phyloP scores from a whole-genome alignment of 805 yeast genomes.

The Barnettozyma siamensis region DNA sequence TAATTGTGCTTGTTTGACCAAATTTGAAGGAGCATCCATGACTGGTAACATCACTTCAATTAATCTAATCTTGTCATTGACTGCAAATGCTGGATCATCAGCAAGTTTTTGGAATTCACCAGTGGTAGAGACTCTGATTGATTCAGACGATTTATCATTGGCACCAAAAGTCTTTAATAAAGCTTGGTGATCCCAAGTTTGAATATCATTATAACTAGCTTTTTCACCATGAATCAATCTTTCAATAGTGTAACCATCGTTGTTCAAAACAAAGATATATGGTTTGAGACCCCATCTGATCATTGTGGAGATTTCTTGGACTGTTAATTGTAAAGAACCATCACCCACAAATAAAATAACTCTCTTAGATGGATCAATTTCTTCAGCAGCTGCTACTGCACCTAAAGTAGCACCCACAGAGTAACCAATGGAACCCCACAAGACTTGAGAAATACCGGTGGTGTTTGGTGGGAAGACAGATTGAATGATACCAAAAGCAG shows the following conservation, averaged over 20 bases:
- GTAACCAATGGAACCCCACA: slow-evolving; percentile 75
- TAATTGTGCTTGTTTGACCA: slow-evolving; percentile 62
- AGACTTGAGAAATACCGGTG: slow-evolving; percentile 65
- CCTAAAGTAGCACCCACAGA: slow-evolving; percentile 14
- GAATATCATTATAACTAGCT: slow-evolving; percentile 62
- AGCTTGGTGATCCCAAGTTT: slow-evolving; percentile 60
- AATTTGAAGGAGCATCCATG: slow-evolving; percentile 64
- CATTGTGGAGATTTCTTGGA: slow-evolving; percentile 67
- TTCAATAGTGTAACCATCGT: slow-evolving; percentile 72
- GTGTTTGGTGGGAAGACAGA: slow-evolving; percentile 58
- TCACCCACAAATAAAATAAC: slow-evolving; percentile 68
- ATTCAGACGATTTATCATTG: slow-evolving; percentile 40
- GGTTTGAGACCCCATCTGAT: slow-evolving; percentile 62
- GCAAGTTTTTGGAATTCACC: slow-evolving; percentile 55
- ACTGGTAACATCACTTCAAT: slow-evolving; percentile 63
- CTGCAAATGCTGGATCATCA: slow-evolving; percentile 40
- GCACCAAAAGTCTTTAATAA: slow-evolving; percentile 47
- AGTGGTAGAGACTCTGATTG: slow-evolving; percentile 45
- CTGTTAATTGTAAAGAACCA: slow-evolving; percentile 71
- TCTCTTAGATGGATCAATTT: slow-evolving; percentile 54
- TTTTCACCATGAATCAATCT: slow-evolving; percentile 65
- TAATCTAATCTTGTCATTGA: slow-evolving; percentile 55
- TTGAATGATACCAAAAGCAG: slow-evolving; percentile 66
- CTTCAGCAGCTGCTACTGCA: slow-evolving; percentile 28
- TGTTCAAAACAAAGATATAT: slow-evolving; percentile 63